A percentile compares a stretch with the other conserved stretches of the same genome.
Conservation (phyloP, 805 yeast genomes). For the Saccharomycopsis sp. region DNA sequence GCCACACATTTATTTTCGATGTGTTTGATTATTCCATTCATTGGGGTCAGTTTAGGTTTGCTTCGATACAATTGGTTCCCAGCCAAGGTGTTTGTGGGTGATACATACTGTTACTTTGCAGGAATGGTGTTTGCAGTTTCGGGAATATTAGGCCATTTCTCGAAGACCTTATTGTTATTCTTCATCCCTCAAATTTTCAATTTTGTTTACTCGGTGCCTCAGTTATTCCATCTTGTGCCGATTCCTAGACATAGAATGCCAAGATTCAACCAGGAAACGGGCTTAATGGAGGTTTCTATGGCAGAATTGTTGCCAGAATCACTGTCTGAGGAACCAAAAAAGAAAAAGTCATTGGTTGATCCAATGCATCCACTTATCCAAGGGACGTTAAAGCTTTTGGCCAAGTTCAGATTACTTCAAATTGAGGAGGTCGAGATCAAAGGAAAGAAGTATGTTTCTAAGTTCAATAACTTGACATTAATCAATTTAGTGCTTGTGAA, state of each 20-base stretch:
- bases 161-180: conserved; percentile 81
- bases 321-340: background rate
- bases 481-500: conserved; percentile 78
- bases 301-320: conserved; percentile 32
- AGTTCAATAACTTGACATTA: conserved; percentile 77
- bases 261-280: conserved; percentile 56
- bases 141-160: conserved; percentile 93
- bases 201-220: conserved; percentile 88
- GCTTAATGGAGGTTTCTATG: conserved; percentile 68
- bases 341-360: conserved; percentile 25
- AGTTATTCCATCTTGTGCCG: conserved; percentile 75
- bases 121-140: conserved; percentile 99
- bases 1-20: conserved; percentile 81
- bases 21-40: conserved; percentile 73
- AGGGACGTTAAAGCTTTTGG: conserved; percentile 40
- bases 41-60: conserved; percentile 77
- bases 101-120: conserved; percentile 94
- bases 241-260: conserved; percentile 97
- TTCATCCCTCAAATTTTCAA: conserved; percentile 89
- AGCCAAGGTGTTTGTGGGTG: conserved; percentile 92
- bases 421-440: conserved; percentile 30
- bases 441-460: conserved; percentile 26
- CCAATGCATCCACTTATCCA: conserved; percentile 27
- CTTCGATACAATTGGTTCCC: conserved; percentile 85
- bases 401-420: conserved; percentile 43